Evolutionary conservation across 2,329 filamentous ascomycete genomes (phyloP).

Genomic region (Cordyceps cicadae): DNA sequence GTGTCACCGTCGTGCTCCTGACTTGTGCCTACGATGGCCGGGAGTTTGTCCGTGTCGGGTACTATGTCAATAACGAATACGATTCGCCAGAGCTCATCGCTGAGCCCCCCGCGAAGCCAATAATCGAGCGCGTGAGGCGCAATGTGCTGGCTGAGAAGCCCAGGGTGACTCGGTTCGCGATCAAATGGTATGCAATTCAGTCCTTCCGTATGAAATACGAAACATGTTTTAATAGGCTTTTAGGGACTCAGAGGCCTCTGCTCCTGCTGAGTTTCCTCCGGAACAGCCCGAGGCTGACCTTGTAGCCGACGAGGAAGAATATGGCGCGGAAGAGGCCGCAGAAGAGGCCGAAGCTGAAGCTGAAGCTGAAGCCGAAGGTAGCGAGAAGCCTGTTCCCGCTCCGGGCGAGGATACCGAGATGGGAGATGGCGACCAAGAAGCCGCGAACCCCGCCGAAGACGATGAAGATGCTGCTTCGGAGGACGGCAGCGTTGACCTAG

Average conservation of each 20-base stretch:
- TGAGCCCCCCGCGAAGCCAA: slow-evolving; percentile 84
- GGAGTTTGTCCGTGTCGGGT: slow-evolving; percentile 95
- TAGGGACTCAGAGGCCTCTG: slow-evolving; percentile 97
- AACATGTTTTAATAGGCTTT: slow-evolving; percentile 4
- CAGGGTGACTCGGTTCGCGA: slow-evolving; percentile 91
- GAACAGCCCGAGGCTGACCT: slow-evolving; percentile 95
- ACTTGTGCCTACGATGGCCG: slow-evolving; percentile 94
- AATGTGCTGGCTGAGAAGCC: slow-evolving; percentile 97
- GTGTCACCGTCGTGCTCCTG: slow-evolving; percentile 92
- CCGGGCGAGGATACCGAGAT: slow-evolving; percentile 55
- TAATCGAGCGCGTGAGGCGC: slow-evolving; percentile 84
- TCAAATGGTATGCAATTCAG: slow-evolving; percentile 72
- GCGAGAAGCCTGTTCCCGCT: neutral
- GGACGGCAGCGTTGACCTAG: slow-evolving; percentile 67
- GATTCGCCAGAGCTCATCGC: slow-evolving; percentile 81
- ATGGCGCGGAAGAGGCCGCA: slow-evolving; percentile 83
- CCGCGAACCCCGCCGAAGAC: slow-evolving; percentile 28
- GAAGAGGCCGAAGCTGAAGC: slow-evolving; percentile 54
- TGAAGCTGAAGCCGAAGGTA: slow-evolving; percentile 42
- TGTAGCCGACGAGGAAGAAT: slow-evolving; percentile 73
- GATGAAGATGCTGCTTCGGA: slow-evolving; percentile 65
- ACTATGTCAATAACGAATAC: slow-evolving; percentile 99
- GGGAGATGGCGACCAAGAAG: slow-evolving; percentile 55
- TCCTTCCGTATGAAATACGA: neutral
- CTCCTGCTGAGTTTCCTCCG: slow-evolving; percentile 89